Evolutionary conservation across 2,329 filamentous ascomycete genomes (phyloP), one percentile per base, ranked within the genome.

Genomic region (Alternaria burnsii): DNA sequence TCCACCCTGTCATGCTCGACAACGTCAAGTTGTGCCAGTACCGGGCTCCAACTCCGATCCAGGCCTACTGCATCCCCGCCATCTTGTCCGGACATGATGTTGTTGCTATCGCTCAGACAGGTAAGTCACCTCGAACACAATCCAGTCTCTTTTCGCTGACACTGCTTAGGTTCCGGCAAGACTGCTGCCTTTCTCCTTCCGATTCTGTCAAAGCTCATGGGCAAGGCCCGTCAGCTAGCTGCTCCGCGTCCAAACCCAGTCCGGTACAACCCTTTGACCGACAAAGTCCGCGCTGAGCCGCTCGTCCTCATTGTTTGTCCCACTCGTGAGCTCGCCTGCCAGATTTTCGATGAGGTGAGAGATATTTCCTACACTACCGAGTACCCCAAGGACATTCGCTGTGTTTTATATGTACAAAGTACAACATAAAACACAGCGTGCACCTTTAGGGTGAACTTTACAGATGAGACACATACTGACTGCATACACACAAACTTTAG

Each of bases 181-280:
- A 99, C 95, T 0, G 94, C 91, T 0, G 94, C 95, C 0, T 99
- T 95, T 74, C 81, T 99, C 5, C 88, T 97, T 56, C 95, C 95
- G 0, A 91, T 97, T 61, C 74, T 98, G 52, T 97, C 93, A 61
- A 91, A 91, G 77, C 82, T 99, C 22, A 97, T 98, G 93, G 95
- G 95, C 26, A 98, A 98, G 81, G 93, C 91, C 6, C 95, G 93
- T 81, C 94, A 93, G 80, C 82, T 97, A 7, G 89, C 90, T 1
- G 94, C 92, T 5, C 85, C 88, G 44, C 91, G 94, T 5, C 93
- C 94, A 0, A 88, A 90, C 63, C 83, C 87, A 0, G 77, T 78
- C 1, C 83, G 80, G 0, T 90, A 88, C 71, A 80, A 86, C 11
- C 78, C 84, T 3, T 80, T 72, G 69, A 73, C 75, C 16, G 78